A percentile compares a stretch with the other conserved stretches of the same genome.
Evolutionary conservation across 352 stramenopile genomes (phyloP).

Genomic region (Phytophthora pinifolia): DNA sequence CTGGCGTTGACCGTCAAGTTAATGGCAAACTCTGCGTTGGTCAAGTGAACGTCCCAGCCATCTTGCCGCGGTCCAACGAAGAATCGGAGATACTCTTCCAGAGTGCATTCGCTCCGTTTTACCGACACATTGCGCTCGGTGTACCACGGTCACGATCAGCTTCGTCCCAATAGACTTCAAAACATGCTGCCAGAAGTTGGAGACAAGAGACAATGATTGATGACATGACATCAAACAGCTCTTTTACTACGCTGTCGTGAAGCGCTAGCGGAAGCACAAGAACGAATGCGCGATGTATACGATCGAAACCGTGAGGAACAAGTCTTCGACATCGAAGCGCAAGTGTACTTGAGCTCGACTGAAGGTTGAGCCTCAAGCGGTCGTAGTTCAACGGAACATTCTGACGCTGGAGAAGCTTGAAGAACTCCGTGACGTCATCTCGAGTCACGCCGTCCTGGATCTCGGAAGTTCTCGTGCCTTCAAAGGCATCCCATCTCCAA

Average conservation of each 20-base stretch:
- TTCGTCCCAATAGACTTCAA: too few species aligned
- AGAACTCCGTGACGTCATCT: constrained; percentile 6
- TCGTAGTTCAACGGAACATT: neutral
- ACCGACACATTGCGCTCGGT: too few species aligned
- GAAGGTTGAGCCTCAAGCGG: neutral
- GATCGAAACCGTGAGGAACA: too few species aligned
- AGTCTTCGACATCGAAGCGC: too few species aligned
- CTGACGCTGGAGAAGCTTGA: neutral
- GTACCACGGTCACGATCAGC: too few species aligned
- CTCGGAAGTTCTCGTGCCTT: neutral
- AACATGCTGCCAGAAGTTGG: too few species aligned
- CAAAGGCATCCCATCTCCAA: constrained; percentile 14
- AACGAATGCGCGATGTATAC: too few species aligned
- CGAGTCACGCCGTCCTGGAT: neutral
- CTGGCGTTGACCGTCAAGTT: constrained; percentile 2
- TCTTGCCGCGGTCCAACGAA: constrained; percentile 2
- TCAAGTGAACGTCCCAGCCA: constrained; percentile 1
- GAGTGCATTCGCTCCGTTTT: neutral
- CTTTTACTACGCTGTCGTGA: too few species aligned
- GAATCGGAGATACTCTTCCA: constrained; percentile 3
- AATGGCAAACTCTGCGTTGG: constrained; percentile 1
- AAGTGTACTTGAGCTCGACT: too few species aligned
- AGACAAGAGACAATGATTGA: too few species aligned
- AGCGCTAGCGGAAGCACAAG: too few species aligned
- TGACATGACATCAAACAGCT: too few species aligned